These are phyloP conservation scores for Smittium mucronatum DNA, from an alignment of 371 early-diverging fungal genomes.

Conservation along the genomic window DNA sequence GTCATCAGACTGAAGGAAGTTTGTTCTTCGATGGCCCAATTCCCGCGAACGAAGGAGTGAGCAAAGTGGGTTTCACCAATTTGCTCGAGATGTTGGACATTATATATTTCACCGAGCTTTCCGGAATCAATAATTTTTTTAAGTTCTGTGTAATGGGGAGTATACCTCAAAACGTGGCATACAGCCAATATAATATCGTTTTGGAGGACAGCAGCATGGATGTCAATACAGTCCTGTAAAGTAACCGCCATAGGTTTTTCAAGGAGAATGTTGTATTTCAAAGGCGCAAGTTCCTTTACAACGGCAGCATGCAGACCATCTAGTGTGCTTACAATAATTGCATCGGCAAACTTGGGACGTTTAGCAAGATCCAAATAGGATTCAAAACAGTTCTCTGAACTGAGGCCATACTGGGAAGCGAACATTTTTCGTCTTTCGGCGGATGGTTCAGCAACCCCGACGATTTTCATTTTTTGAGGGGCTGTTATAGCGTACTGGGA, in stretches of 20 bases:
- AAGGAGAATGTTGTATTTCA: conserved; percentile 39
- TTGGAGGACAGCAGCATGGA: conserved; percentile 28
- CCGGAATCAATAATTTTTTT: conserved; percentile 35
- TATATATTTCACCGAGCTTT: conserved; percentile 37
- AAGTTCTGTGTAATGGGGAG: conserved; percentile 35
- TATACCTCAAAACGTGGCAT: conserved; percentile 41
- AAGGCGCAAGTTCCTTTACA: conserved; percentile 26
- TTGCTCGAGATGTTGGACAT: conserved; percentile 41
- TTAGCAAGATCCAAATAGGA: conserved; percentile 15
- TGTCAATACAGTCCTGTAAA: conserved; percentile 32
- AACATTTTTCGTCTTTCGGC: conserved; percentile 14
- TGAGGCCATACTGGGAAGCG: conserved; percentile 15
- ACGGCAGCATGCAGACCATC: conserved; percentile 5
- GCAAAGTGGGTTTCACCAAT: conserved; percentile 43
- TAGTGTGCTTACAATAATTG: conserved; percentile 15
- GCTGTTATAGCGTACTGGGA: conserved; percentile 15
- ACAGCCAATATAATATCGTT: conserved; percentile 26
- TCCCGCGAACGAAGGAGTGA: conserved; percentile 43
- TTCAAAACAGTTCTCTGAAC: background rate
- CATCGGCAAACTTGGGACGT: conserved; percentile 18
- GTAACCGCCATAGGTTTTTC: conserved; percentile 44
- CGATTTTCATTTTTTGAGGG: conserved; percentile 19
- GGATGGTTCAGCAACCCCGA: conserved; percentile 27
- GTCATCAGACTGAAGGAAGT: conserved; percentile 40
- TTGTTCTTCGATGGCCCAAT: conserved; percentile 37